Evolutionary conservation across 495 filamentous ascomycete genomes (phyloP).

Genomic region (Pseudomonodictys pantanalensis): DNA sequence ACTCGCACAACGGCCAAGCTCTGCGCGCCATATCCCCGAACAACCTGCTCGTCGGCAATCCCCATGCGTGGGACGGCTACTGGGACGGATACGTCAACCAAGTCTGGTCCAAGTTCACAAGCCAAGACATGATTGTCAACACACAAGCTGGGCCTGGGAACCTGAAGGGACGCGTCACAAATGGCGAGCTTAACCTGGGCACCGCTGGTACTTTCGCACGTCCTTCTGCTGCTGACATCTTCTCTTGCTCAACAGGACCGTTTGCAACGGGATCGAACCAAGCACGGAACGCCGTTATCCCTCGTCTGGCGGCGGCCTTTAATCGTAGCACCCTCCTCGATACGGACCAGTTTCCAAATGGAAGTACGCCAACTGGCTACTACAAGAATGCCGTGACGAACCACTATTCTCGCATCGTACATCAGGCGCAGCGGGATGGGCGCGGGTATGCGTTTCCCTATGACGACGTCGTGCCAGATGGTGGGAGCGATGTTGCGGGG

Average conservation of each 20-base stretch:
- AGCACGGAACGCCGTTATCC: constrained; percentile 55
- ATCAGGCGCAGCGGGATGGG: constrained; percentile 58
- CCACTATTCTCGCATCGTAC: constrained; percentile 67
- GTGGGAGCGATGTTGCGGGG: constrained; percentile 60
- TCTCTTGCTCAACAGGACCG: constrained; percentile 67
- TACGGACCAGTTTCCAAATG: constrained; percentile 49
- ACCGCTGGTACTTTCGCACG: constrained; percentile 51
- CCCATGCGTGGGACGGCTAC: constrained; percentile 59
- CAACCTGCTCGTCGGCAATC: constrained; percentile 55
- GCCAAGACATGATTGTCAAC: constrained; percentile 53
- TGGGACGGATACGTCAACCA: constrained; percentile 60
- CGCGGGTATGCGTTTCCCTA: constrained; percentile 76
- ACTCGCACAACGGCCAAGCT: constrained; percentile 50
- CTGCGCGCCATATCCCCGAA: constrained; percentile 68
- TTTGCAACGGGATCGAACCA: constrained; percentile 55
- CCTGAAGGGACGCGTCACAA: constrained; percentile 52
- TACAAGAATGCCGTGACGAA: constrained; percentile 56
- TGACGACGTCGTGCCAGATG: constrained; percentile 65
- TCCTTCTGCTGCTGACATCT: constrained; percentile 63
- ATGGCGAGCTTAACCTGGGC: constrained; percentile 50
- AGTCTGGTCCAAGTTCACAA: constrained; percentile 61
- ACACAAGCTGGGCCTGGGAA: constrained; percentile 57
- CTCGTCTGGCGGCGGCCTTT: constrained; percentile 65
- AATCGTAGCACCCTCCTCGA: constrained; percentile 62
- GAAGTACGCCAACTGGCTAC: constrained; percentile 29